Conservation (phyloP, 495 filamentous ascomycete genomes). For the Podospora comata region DNA sequence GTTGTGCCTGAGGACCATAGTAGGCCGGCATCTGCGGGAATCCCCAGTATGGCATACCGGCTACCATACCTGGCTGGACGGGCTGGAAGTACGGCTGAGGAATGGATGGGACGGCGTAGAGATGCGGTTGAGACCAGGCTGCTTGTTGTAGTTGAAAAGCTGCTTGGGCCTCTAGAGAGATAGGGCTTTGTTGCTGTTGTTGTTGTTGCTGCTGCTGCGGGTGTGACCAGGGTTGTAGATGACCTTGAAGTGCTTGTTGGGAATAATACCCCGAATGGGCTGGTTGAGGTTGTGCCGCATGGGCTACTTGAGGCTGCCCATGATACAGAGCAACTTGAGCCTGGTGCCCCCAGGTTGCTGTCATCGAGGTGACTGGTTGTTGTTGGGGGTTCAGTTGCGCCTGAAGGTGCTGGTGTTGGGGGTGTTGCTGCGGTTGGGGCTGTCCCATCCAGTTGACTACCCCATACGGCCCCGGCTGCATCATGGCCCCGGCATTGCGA, state of each 20-base stretch:
- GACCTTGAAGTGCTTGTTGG: no score
- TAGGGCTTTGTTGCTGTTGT: not conserved
- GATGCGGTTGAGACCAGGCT: not conserved
- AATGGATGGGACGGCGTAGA: not conserved
- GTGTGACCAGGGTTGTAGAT: not conserved
- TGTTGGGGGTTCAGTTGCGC: not conserved
- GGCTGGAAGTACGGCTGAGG: not conserved
- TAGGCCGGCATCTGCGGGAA: not conserved
- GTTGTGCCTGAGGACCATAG: not conserved
- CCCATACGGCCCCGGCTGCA: no score
- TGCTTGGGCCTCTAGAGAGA: not conserved
- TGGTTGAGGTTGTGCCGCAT: no score
- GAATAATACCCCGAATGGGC: no score
- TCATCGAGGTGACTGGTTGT: no score
- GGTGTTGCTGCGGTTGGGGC: no score
- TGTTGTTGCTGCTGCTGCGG: not conserved
- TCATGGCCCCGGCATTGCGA: no score
- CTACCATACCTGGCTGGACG: not conserved
- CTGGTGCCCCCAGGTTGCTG: not conserved
- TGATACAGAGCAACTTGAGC: not conserved
- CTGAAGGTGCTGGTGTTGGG: no score
- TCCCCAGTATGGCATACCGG: not conserved
- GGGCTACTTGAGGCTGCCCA: no score
- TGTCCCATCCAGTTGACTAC: no score
- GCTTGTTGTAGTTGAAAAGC: not conserved